Evolutionary conservation across 352 stramenopile species (phyloP), one percentile per base, ranked within the genome.

Genomic region (Pythium diclinum): DNA sequence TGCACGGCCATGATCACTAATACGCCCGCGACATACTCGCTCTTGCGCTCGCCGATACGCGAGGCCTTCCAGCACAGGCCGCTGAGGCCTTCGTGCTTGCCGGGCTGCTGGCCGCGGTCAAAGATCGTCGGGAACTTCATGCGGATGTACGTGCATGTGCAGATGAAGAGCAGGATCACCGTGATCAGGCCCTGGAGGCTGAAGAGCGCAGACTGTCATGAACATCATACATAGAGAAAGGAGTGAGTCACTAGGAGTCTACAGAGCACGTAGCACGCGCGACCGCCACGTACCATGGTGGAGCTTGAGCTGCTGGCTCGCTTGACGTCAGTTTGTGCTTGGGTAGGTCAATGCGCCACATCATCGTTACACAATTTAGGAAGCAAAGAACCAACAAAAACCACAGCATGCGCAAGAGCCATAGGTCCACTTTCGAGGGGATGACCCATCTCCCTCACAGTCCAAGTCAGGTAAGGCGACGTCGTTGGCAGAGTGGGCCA

Each of bases 101-200:
- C 83, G 4, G 82, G 82, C 47, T 89, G 76, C 75, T 94, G 79
- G 16, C 76, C 76, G 32, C 79, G 85, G 74, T 98, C 96, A 74
- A 99, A 99, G 59, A 98, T 96, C 46, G 85, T 93, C 21, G 96
- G 94, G 71, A 97, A 90, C 67, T 98, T 94, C 73, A 97, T 96
- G 68, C 96, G 91, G 40, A 98, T 83, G 83, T 98, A 99, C 11
- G 96, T 97, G 76, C 92, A 98, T 36, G 93, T 98, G 79, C 95
- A 99, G 79, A 99, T 98, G 72, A 99, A 91, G 48, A 99, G 87
- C 57, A 99, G 71, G 47, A 99, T 79, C 40, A 99, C 92, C 17
- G 95, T 98, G 44, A 99, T 87, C 49, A 99, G 78, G 33, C 94
- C 97, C 53, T 96, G 92, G 68, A 99, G 97, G 63, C 97, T 97